Percentiles rank a stretch among this genome's conserved stretches.
These are phyloP conservation scores for Fomitopsis serialis DNA, from an alignment of 768 basidiomycete species.

Conservation along the genomic window DNA sequence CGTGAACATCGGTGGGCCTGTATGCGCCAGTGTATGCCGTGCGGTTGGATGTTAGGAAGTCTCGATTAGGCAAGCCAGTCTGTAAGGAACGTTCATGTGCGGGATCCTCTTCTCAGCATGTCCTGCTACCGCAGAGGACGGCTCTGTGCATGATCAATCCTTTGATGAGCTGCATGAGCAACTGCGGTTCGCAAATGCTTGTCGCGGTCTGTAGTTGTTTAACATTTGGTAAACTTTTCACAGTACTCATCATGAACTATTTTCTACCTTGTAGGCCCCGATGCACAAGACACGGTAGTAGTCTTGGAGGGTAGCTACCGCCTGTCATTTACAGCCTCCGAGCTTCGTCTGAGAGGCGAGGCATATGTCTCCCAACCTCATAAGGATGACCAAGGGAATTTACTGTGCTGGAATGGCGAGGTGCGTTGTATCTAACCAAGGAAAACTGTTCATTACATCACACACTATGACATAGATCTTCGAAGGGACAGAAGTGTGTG, in stretches of 20 bases:
- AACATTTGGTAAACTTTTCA: neutral
- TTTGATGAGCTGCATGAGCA: constrained; percentile 23
- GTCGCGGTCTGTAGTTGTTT: constrained; percentile 43
- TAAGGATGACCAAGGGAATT: constrained; percentile 35
- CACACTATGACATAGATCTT: constrained; percentile 45
- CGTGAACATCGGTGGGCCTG: no score
- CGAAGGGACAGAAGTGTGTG: constrained; percentile 66
- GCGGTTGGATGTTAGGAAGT: neutral
- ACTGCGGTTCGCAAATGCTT: constrained; percentile 46
- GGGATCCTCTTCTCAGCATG: constrained; percentile 56
- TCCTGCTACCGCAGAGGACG: constrained; percentile 4
- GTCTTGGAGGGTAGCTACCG: constrained; percentile 19
- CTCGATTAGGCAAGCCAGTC: neutral
- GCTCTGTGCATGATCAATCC: constrained; percentile 8
- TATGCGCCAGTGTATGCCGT: neutral
- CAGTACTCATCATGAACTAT: neutral
- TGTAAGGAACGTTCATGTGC: constrained; percentile 44
- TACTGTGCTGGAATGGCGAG: constrained; percentile 88
- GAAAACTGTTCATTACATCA: neutral
- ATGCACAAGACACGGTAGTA: constrained; percentile 40
- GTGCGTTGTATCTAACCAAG: constrained; percentile 29
- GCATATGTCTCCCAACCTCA: constrained; percentile 65
- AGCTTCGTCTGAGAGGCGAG: constrained; percentile 66
- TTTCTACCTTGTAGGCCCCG: constrained; percentile 47
- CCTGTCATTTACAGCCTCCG: constrained; percentile 67